Evolutionary conservation across 116 monocot species (phyloP).

Genomic region (Phalaenopsis hybrid): DNA sequence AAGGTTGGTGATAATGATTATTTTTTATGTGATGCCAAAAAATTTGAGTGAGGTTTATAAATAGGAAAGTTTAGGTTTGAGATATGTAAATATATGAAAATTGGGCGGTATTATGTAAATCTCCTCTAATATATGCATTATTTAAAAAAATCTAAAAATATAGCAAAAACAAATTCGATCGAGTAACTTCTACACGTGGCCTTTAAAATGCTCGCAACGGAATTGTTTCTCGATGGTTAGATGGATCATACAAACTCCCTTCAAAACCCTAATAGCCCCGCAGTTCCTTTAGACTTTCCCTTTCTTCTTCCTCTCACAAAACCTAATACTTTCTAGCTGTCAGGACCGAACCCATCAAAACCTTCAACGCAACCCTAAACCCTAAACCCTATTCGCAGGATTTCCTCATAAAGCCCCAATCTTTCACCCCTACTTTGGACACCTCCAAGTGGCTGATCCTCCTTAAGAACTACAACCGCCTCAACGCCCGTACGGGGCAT

Average conservation of each 20-base stretch:
- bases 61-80: too few species aligned
- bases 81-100: too few species aligned
- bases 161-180: too few species aligned
- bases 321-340: neutral
- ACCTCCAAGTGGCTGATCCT: slow-evolving; percentile 82
- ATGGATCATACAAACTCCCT: too few species aligned
- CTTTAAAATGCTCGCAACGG: neutral
- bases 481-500: slow-evolving; percentile 90
- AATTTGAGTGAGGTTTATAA: too few species aligned
- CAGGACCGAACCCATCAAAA: neutral
- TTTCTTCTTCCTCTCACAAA: neutral
- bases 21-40: too few species aligned
- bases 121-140: too few species aligned
- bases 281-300: neutral
- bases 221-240: neutral
- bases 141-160: too few species aligned
- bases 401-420: slow-evolving; percentile 71
- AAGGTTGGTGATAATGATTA: too few species aligned
- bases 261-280: neutral
- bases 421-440: slow-evolving; percentile 54
- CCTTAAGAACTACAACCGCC: slow-evolving; percentile 79
- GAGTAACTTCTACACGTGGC: neutral
- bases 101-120: too few species aligned
- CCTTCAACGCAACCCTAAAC: neutral
- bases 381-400: slow-evolving; percentile 10